Percentiles rank a stretch among this genome's conserved stretches.
These are phyloP conservation scores for Phytophthora syringae DNA, from an alignment of 352 stramenopile genomes.

Conservation along the genomic window DNA sequence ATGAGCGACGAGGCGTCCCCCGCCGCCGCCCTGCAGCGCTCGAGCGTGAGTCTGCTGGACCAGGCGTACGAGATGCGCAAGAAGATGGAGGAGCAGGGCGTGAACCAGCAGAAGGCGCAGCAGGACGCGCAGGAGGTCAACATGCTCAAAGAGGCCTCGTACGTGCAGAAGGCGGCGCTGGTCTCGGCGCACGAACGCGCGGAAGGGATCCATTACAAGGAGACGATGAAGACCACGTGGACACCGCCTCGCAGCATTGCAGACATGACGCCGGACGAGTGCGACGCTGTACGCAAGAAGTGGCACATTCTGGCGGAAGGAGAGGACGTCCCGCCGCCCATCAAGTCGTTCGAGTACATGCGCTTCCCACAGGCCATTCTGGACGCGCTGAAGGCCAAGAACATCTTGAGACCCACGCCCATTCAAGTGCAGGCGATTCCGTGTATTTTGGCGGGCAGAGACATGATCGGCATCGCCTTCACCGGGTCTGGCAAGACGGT, in stretches of 20 bases:
- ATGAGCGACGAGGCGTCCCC: constrained; percentile 13
- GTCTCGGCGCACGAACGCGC: constrained; percentile 93
- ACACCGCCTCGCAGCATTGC: constrained; percentile 87
- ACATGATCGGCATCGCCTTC: constrained; percentile 99
- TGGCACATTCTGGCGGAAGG: constrained; percentile 98
- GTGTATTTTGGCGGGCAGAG: constrained; percentile 95
- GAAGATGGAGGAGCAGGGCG: constrained; percentile 68
- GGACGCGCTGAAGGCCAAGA: constrained; percentile 93
- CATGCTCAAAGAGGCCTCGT: constrained; percentile 95
- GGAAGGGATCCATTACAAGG: constrained; percentile 92
- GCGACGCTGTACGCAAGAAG: constrained; percentile 95
- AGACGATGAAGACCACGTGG: constrained; percentile 93
- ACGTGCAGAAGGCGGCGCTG: constrained; percentile 96
- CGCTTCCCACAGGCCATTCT: constrained; percentile 95
- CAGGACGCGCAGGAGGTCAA: constrained; percentile 90
- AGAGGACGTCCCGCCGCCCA: constrained; percentile 94
- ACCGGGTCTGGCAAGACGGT: constrained; percentile 99
- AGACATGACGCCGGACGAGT: constrained; percentile 85
- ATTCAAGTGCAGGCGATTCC: constrained; percentile 99
- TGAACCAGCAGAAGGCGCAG: constrained; percentile 83
- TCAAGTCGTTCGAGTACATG: constrained; percentile 98
- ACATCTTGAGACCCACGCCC: constrained; percentile 96
- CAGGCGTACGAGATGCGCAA: constrained; percentile 88
- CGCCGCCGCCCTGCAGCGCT: constrained; percentile 33
- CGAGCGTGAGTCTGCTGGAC: constrained; percentile 79